Percentiles rank a stretch among this genome's conserved stretches.
Conservation (phyloP, 805 yeast species). For the Kazachstania kunashirensis region DNA sequence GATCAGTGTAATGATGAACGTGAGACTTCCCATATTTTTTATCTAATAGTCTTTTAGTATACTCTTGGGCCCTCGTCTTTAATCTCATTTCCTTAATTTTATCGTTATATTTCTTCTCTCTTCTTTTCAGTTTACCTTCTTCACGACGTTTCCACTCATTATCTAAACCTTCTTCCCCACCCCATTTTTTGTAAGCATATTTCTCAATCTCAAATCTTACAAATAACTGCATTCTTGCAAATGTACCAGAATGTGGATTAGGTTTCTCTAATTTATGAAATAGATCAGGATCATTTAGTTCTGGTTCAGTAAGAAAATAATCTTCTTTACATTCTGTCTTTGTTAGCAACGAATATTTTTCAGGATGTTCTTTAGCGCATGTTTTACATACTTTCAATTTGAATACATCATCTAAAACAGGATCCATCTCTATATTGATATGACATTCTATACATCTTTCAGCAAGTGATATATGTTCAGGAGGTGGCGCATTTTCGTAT, state of each 20-base stretch:
- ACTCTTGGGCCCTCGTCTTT: conserved; percentile 85
- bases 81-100: conserved; percentile 80
- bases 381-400: conserved; percentile 65
- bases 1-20: conserved; percentile 64
- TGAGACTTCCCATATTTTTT: conserved; percentile 54
- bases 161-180: conserved; percentile 78
- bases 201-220: conserved; percentile 88
- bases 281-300: conserved; percentile 57
- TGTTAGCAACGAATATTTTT: conserved; percentile 81
- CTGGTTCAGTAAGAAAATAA: conserved; percentile 89
- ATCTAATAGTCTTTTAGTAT: conserved; percentile 58
- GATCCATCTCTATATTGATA: conserved; percentile 66
- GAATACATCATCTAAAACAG: conserved; percentile 59
- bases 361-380: conserved; percentile 67
- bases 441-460: conserved; percentile 80
- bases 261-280: conserved; percentile 78
- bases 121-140: conserved; percentile 54
- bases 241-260: conserved; percentile 86
- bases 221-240: conserved; percentile 86
- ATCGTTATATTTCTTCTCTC: conserved; percentile 71
- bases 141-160: conserved; percentile 87
- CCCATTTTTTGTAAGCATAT: conserved; percentile 91
- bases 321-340: conserved; percentile 94
- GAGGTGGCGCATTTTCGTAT: conserved; percentile 58
- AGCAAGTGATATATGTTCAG: conserved; percentile 59